Percentiles rank a stretch among this genome's conserved stretches.
phyloP scores from a whole-genome alignment of 352 stramenopile species.

The Phytophthora melonis region DNA sequence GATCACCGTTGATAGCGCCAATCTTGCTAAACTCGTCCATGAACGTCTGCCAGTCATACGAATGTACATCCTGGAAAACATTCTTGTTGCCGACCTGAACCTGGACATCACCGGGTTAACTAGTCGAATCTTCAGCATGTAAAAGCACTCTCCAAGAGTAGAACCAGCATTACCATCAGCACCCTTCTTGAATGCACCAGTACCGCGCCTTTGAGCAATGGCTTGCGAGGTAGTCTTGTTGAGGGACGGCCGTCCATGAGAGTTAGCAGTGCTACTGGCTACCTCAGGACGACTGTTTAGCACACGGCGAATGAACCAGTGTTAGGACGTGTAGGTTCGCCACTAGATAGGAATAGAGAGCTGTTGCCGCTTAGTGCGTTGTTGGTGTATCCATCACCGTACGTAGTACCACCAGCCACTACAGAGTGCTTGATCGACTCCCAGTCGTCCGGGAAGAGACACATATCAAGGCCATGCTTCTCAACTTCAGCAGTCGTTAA shows the following conservation, averaged over 20 bases:
- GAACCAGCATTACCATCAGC: background rate
- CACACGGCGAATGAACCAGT: no score
- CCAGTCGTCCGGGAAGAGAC: no score
- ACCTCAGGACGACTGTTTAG: no score
- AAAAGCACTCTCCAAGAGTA: background rate
- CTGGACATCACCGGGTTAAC: background rate
- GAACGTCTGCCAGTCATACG: slow-evolving; percentile 29
- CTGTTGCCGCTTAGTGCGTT: no score
- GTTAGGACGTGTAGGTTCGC: no score
- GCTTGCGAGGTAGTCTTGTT: background rate
- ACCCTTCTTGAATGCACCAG: slow-evolving; percentile 2
- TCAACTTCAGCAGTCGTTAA: background rate
- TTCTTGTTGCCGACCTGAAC: no score
- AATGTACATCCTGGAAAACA: slow-evolving; percentile 14
- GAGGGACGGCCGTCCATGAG: background rate
- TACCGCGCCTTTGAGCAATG: slow-evolving; percentile 1
- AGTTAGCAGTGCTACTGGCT: background rate
- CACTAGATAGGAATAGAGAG: no score
- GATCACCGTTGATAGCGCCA: no score
- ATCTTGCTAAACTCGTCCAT: no score
- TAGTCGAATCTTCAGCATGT: background rate
- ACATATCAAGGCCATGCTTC: slow-evolving; percentile 6
- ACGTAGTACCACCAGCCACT: no score
- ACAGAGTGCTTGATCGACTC: no score
- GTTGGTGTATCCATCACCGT: no score